Evolutionary conservation across 225 moss, liverwort and hornwort genomes (phyloP).

Genomic region (Physcomitrellopsis africana): DNA sequence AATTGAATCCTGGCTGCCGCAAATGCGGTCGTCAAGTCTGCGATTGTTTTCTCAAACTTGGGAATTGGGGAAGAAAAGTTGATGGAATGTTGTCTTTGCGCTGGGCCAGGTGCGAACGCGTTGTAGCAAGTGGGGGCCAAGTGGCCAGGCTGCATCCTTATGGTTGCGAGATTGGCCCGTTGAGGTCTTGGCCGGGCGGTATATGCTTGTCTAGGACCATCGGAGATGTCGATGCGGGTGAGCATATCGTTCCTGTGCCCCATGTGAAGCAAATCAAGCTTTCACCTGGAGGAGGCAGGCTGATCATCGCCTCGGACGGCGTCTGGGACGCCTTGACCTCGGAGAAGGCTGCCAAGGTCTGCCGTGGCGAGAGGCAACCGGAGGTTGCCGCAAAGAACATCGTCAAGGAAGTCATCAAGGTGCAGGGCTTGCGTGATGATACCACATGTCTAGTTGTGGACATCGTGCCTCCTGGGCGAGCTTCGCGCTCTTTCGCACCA

Average conservation of each 20-base stretch:
- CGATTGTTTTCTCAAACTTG: no score
- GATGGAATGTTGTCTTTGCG: background rate
- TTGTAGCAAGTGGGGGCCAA: conserved; percentile 79
- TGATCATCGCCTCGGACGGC: conserved; percentile 82
- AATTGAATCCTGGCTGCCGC: background rate
- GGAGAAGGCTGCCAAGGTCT: conserved; percentile 68
- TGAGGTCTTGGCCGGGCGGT: conserved; percentile 88
- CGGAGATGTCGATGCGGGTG: conserved; percentile 84
- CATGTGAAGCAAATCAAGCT: conserved; percentile 90
- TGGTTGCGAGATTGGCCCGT: conserved; percentile 82
- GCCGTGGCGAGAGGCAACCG: conserved; percentile 61
- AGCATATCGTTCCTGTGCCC: conserved; percentile 81
- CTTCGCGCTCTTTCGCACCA: conserved; percentile 36
- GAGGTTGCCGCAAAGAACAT: conserved; percentile 73
- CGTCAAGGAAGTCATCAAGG: conserved; percentile 76
- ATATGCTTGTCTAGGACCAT: conserved; percentile 87
- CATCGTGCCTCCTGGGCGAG: conserved; percentile 57
- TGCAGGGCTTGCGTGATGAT: conserved; percentile 76
- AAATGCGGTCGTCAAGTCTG: no score
- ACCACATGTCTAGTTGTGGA: conserved; percentile 87
- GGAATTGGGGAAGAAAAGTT: no score
- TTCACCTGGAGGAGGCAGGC: conserved; percentile 68
- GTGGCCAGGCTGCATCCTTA: conserved; percentile 74
- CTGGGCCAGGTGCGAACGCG: conserved; percentile 50
- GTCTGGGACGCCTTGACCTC: conserved; percentile 84